phyloP scores from a whole-genome alignment of 306 rosid species.

The Cicer bijugum region DNA sequence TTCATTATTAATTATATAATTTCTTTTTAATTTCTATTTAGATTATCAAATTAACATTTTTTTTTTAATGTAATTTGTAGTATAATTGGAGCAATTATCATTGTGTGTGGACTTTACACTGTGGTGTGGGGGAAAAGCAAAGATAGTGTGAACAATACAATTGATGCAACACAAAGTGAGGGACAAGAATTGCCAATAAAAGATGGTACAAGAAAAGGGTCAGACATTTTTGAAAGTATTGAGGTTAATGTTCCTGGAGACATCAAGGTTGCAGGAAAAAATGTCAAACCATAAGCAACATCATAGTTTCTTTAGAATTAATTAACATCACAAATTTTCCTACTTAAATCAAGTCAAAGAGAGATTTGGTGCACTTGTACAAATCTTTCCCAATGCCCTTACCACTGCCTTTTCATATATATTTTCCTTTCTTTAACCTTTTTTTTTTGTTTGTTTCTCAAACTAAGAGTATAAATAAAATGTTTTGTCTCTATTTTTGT shows the following conservation, averaged over 20 bases:
- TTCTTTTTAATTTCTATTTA: neutral
- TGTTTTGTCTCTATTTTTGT: constrained; percentile 11
- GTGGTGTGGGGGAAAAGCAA: constrained; percentile 98
- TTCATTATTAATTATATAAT: neutral
- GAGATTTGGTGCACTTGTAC: constrained; percentile 43
- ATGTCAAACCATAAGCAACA: constrained; percentile 34
- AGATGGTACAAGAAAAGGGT: constrained; percentile 41
- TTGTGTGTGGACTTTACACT: constrained; percentile 82
- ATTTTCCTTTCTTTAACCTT: constrained; percentile 1
- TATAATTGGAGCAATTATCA: constrained; percentile 79
- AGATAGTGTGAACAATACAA: constrained; percentile 48
- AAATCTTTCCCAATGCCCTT: constrained; percentile 41
- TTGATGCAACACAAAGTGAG: constrained; percentile 39
- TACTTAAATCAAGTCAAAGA: constrained; percentile 38
- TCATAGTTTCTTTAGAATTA: constrained; percentile 29
- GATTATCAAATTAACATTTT: neutral
- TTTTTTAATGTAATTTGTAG: constrained; percentile 38
- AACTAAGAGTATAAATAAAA: constrained; percentile 40
- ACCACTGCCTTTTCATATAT: constrained; percentile 36
- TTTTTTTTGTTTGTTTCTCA: constrained; percentile 4
- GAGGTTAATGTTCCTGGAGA: constrained; percentile 47
- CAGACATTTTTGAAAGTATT: constrained; percentile 46
- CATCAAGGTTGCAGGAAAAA: constrained; percentile 36
- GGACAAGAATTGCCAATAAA: constrained; percentile 71
- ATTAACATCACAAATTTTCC: constrained; percentile 42